Evolutionary conservation across 345 rosid species (phyloP).

Genomic region (Odontarrhena argentea): DNA sequence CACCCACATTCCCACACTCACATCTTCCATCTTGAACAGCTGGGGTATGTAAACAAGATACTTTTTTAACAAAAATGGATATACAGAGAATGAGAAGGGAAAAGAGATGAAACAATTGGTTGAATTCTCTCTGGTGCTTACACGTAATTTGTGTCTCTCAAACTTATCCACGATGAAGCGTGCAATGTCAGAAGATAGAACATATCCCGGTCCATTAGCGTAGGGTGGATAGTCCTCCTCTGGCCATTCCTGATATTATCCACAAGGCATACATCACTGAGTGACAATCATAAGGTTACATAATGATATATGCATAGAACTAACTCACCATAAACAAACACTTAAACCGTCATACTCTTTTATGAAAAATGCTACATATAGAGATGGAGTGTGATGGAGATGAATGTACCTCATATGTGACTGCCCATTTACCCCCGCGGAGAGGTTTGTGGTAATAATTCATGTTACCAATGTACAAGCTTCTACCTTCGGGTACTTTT

Average conservation of each 20-base stretch:
- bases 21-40: slow-evolving; percentile 99
- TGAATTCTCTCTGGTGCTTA: slow-evolving; percentile 39
- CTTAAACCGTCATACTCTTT: not conserved
- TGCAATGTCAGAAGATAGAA: slow-evolving; percentile 78
- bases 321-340: not conserved
- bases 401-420: slow-evolving; percentile 75
- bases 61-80: slow-evolving; percentile 5
- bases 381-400: slow-evolving; percentile 26
- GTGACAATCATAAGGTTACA: not conserved
- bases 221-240: slow-evolving; percentile 96
- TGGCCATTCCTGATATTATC: slow-evolving; percentile 80
- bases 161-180: slow-evolving; percentile 74
- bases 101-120: not conserved
- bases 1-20: slow-evolving; percentile 99
- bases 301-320: not conserved
- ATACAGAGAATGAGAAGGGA: slow-evolving; percentile 2
- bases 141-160: slow-evolving; percentile 76
- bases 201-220: slow-evolving; percentile 95
- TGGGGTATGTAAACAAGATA: slow-evolving; percentile 39
- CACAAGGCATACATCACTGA: slow-evolving; percentile 21
- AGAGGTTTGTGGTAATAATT: slow-evolving; percentile 89
- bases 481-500: slow-evolving; percentile 59
- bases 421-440: slow-evolving; percentile 96
- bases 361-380: not conserved
- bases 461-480: slow-evolving; percentile 83